A percentile compares a stretch with the other conserved stretches of the same genome.
These are phyloP conservation scores for Rubroboletus pulcherrimus DNA, from an alignment of 768 basidiomycete genomes.

Conservation along the genomic window DNA sequence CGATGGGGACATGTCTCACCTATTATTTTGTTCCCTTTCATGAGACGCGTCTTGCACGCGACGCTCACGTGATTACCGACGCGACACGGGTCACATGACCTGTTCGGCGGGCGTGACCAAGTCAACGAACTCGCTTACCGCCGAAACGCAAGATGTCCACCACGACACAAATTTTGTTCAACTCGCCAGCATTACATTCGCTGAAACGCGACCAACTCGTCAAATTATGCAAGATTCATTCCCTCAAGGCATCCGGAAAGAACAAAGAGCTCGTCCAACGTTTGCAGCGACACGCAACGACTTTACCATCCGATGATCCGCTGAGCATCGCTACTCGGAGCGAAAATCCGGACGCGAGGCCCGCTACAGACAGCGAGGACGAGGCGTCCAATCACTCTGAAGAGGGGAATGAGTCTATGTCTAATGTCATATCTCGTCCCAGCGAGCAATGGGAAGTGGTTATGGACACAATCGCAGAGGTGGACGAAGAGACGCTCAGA, in stretches of 20 bases:
- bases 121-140: constrained; percentile 16
- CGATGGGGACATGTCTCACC: constrained; percentile 11
- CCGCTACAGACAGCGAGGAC: constrained; percentile 31
- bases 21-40: constrained; percentile 9
- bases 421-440: constrained; percentile 44
- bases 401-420: constrained; percentile 4
- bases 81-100: constrained; percentile 19
- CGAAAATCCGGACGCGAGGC: constrained; percentile 36
- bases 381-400: constrained; percentile 26
- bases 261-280: constrained; percentile 68
- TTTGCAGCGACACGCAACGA: constrained; percentile 62
- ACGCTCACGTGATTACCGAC: constrained; percentile 13
- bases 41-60: background rate
- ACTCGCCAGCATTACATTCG: constrained; percentile 79
- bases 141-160: constrained; percentile 46
- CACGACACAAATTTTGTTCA: constrained; percentile 77
- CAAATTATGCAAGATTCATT: constrained; percentile 80
- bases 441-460: constrained; percentile 84
- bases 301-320: constrained; percentile 55
- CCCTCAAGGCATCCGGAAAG: constrained; percentile 78
- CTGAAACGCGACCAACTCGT: constrained; percentile 83
- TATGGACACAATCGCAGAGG: constrained; percentile 77
- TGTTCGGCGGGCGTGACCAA: background rate
- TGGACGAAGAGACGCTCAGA: constrained; percentile 46
- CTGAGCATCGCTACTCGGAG: constrained; percentile 53